Percentiles rank a stretch among this genome's conserved stretches.
These are phyloP conservation scores for Radiomyces spectabilis DNA, from an alignment of 192 early-diverging fungal genomes.

Conservation along the genomic window DNA sequence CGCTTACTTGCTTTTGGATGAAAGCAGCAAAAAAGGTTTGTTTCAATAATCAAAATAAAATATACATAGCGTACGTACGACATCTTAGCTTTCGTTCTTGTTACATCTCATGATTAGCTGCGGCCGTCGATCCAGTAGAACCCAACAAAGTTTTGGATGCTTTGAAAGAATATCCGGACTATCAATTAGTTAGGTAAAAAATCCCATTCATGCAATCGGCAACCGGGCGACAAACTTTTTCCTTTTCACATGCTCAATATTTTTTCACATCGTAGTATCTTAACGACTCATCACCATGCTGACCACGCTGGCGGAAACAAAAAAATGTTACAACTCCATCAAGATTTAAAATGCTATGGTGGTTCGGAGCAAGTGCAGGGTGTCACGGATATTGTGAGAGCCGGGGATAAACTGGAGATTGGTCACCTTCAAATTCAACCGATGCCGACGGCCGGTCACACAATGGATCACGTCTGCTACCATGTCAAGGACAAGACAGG, in stretches of 20 bases:
- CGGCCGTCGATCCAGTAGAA: slow-evolving; percentile 26
- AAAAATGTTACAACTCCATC: slow-evolving; percentile 5
- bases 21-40: slow-evolving; percentile 22
- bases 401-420: slow-evolving; percentile 7
- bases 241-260: background rate
- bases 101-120: slow-evolving; percentile 7
- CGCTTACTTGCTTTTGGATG: slow-evolving; percentile 23
- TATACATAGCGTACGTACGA: background rate
- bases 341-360: slow-evolving; percentile 14
- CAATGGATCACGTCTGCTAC: slow-evolving; percentile 23
- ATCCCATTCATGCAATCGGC: background rate
- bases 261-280: slow-evolving; percentile 15
- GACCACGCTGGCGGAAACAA: slow-evolving; percentile 33
- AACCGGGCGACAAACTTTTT: background rate
- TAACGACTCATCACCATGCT: slow-evolving; percentile 33
- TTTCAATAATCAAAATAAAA: background rate
- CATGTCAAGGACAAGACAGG: slow-evolving; percentile 14
- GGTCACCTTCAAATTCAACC: slow-evolving; percentile 17
- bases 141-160: slow-evolving; percentile 20
- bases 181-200: slow-evolving; percentile 10
- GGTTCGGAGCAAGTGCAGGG: slow-evolving; percentile 14
- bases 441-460: slow-evolving; percentile 22
- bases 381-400: slow-evolving; percentile 10
- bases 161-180: slow-evolving; percentile 13
- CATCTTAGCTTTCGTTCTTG: background rate